phyloP scores from a whole-genome alignment of 495 filamentous ascomycete species.

The Penicillium nucicola region DNA sequence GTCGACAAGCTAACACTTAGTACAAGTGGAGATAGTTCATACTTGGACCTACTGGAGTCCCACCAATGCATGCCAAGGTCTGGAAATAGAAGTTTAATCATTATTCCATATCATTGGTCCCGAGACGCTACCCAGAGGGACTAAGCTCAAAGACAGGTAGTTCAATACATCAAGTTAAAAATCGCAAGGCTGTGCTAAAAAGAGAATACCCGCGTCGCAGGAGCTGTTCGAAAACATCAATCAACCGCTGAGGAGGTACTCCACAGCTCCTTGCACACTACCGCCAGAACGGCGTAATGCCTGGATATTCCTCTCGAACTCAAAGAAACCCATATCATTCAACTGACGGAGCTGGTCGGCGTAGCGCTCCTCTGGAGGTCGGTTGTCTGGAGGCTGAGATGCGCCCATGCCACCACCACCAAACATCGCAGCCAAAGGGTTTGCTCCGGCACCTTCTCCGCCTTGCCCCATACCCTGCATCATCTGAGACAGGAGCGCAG shows the following conservation, averaged over 20 bases:
- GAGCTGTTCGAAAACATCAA: constrained; percentile 2
- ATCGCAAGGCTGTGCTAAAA: constrained; percentile 7
- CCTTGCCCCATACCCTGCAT: constrained; percentile 43
- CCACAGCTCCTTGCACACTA: constrained; percentile 92
- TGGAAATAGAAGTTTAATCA: neutral
- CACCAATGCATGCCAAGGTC: neutral
- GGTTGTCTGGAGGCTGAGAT: constrained; percentile 62
- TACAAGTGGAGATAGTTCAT: neutral
- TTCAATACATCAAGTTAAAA: constrained; percentile 15
- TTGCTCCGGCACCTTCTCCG: constrained; percentile 27
- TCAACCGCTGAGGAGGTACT: constrained; percentile 57
- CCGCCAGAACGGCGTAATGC: constrained; percentile 87
- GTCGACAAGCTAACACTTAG: too few species aligned
- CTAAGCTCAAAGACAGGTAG: constrained; percentile 8
- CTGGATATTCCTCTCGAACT: constrained; percentile 89
- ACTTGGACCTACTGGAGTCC: neutral
- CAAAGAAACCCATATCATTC: constrained; percentile 99
- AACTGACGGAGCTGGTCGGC: constrained; percentile 86
- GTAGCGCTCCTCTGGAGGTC: constrained; percentile 92
- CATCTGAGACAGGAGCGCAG: constrained; percentile 44
- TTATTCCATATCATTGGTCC: neutral
- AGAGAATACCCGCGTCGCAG: neutral
- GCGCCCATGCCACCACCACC: constrained; percentile 41
- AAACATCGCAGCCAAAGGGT: constrained; percentile 38
- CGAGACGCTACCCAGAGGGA: neutral